Conservation (phyloP, 257 asterid genomes). For the Echites panduratus region DNA sequence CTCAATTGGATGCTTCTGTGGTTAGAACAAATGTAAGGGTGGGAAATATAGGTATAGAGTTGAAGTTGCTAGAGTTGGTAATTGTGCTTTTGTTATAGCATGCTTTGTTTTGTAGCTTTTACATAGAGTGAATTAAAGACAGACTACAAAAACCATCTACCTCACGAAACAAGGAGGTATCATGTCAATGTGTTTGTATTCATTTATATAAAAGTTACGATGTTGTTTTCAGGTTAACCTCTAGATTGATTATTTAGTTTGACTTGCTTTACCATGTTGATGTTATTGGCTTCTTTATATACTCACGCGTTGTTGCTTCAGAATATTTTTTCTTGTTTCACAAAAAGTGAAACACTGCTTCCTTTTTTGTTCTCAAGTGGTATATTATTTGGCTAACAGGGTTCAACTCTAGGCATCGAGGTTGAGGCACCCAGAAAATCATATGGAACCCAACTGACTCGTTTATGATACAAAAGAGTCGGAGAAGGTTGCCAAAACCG, state of each 20-base stretch:
- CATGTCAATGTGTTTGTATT: too few species aligned
- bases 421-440: conserved; percentile 68
- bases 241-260: background rate
- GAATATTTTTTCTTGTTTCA: conserved; percentile 15
- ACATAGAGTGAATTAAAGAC: background rate
- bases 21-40: background rate
- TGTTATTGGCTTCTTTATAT: background rate
- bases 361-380: conserved; percentile 48
- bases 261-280: background rate
- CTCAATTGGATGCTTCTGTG: background rate
- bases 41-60: background rate
- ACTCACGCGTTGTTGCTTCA: background rate
- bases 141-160: background rate
- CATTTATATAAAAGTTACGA: background rate
- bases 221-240: background rate
- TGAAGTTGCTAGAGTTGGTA: background rate
- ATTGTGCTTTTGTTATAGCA: background rate
- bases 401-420: conserved; percentile 99
- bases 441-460: conserved; percentile 45
- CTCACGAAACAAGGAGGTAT: background rate
- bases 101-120: background rate
- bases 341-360: conserved; percentile 22
- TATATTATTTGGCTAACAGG: conserved; percentile 98
- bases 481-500: conserved; percentile 35
- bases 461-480: conserved; percentile 24